Evolutionary conservation across 805 yeast species (phyloP).

Genomic region (Candida ovalis): DNA sequence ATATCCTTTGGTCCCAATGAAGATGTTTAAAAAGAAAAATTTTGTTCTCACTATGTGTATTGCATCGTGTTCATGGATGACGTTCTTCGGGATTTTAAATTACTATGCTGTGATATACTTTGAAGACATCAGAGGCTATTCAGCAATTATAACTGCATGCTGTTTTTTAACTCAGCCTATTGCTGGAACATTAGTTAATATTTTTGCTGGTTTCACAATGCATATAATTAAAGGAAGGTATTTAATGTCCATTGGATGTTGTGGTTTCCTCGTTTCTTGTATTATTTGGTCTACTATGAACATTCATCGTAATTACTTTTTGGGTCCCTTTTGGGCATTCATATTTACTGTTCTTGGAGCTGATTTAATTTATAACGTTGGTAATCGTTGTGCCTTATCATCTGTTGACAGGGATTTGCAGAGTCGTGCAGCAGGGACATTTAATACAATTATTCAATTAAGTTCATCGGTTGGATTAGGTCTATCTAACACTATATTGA

Average conservation of each 20-base stretch:
- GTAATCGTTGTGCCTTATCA: constrained; percentile 39
- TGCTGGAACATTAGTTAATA: constrained; percentile 38
- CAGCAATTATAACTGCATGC: constrained; percentile 40
- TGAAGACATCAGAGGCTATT: constrained; percentile 35
- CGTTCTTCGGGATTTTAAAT: constrained; percentile 37
- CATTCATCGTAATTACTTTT: constrained; percentile 35
- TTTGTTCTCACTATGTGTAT: constrained; percentile 39
- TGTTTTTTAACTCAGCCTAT: constrained; percentile 42
- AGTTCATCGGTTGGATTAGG: constrained; percentile 41
- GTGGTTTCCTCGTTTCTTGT: constrained; percentile 34
- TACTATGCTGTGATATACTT: constrained; percentile 42
- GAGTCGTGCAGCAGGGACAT: constrained; percentile 46
- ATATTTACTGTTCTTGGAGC: constrained; percentile 42
- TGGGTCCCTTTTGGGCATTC: constrained; percentile 44
- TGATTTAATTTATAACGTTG: constrained; percentile 43
- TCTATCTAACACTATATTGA: constrained; percentile 36
- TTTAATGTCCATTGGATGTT: constrained; percentile 33
- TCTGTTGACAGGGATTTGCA: constrained; percentile 38
- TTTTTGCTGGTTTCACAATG: constrained; percentile 44
- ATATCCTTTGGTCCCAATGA: constrained; percentile 47
- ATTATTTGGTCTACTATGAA: constrained; percentile 41
- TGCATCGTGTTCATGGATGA: constrained; percentile 38
- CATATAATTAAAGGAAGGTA: constrained; percentile 40
- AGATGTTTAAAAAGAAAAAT: constrained; percentile 36
- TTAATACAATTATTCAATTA: constrained; percentile 41